Percentiles rank a stretch among this genome's conserved stretches.
phyloP scores from a whole-genome alignment of 768 basidiomycete species.

The Hemileccinum rubropunctum region DNA sequence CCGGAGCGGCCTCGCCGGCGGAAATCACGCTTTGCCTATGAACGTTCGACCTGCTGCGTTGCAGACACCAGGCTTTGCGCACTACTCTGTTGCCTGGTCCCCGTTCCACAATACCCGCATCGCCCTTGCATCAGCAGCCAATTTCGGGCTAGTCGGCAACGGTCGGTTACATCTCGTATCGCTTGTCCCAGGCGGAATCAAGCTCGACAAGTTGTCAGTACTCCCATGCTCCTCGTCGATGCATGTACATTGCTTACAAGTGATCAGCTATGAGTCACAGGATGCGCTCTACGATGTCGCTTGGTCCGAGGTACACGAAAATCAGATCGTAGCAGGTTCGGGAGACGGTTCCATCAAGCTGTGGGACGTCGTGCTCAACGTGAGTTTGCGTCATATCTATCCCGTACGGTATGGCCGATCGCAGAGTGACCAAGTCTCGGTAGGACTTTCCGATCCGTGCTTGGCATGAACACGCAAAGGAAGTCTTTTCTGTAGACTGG shows the following conservation, averaged over 20 bases:
- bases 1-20: neutral
- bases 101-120: slow-evolving; percentile 76
- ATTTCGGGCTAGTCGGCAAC: slow-evolving; percentile 95
- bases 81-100: slow-evolving; percentile 81
- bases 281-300: slow-evolving; percentile 89
- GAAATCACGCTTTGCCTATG: neutral
- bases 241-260: slow-evolving; percentile 5
- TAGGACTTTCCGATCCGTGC: slow-evolving; percentile 87
- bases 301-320: slow-evolving; percentile 95
- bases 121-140: slow-evolving; percentile 82
- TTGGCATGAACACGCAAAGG: slow-evolving; percentile 93
- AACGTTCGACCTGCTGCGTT: slow-evolving; percentile 41
- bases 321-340: slow-evolving; percentile 85
- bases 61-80: slow-evolving; percentile 81
- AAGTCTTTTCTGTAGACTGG: slow-evolving; percentile 95
- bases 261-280: slow-evolving; percentile 76
- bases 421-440: slow-evolving; percentile 29
- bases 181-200: slow-evolving; percentile 43
- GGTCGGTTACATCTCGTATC: slow-evolving; percentile 78
- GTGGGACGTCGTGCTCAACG: slow-evolving; percentile 88
- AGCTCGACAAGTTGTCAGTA: slow-evolving; percentile 69
- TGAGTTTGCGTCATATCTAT: slow-evolving; percentile 32
- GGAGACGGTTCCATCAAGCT: slow-evolving; percentile 89
- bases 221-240: neutral
- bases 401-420: slow-evolving; percentile 7